Conservation (phyloP, 768 basidiomycete species). For the Suillus sp. region DNA sequence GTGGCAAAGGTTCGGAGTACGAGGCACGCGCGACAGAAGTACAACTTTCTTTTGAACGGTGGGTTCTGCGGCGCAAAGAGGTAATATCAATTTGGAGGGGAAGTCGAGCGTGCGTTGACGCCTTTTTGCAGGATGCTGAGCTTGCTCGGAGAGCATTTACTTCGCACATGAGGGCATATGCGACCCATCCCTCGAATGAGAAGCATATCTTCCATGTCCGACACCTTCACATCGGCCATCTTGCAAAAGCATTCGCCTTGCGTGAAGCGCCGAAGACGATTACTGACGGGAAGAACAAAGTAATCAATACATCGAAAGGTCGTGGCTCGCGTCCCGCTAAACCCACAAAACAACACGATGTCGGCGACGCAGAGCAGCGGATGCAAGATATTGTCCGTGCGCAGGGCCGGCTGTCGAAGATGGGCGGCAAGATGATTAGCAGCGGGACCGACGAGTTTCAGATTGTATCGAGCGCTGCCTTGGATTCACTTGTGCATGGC, state of each 20-base stretch:
- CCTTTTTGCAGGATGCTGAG: conserved; percentile 59
- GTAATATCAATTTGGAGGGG: conserved; percentile 41
- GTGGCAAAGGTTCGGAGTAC: too few relatives aligned
- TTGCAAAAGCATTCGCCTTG: conserved; percentile 87
- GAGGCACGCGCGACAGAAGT: conserved; percentile 94
- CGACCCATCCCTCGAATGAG: conserved; percentile 93
- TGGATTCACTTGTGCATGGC: conserved; percentile 57
- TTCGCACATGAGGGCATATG: conserved; percentile 94
- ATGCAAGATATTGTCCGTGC: conserved; percentile 86
- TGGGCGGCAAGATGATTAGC: too few relatives aligned
- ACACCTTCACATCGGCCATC: conserved; percentile 91
- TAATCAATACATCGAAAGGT: conserved; percentile 4
- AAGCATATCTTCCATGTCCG: conserved; percentile 97
- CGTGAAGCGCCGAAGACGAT: conserved; percentile 73
- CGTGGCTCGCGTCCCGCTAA: conserved; percentile 12
- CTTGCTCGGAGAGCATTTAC: conserved; percentile 84
- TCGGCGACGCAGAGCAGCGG: conserved; percentile 64
- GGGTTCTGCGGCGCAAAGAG: conserved; percentile 76
- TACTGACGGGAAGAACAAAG: conserved; percentile 28
- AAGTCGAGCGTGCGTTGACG: conserved; percentile 12
- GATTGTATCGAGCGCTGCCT: conserved; percentile 42
- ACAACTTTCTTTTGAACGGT: conserved; percentile 91
- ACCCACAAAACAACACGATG: conserved; percentile 21
- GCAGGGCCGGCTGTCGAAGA: conserved; percentile 50
- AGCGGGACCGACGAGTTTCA: too few relatives aligned